These are phyloP conservation scores for Macrolepiota dolichaula DNA, from an alignment of 768 basidiomycete species.

Conservation along the genomic window DNA sequence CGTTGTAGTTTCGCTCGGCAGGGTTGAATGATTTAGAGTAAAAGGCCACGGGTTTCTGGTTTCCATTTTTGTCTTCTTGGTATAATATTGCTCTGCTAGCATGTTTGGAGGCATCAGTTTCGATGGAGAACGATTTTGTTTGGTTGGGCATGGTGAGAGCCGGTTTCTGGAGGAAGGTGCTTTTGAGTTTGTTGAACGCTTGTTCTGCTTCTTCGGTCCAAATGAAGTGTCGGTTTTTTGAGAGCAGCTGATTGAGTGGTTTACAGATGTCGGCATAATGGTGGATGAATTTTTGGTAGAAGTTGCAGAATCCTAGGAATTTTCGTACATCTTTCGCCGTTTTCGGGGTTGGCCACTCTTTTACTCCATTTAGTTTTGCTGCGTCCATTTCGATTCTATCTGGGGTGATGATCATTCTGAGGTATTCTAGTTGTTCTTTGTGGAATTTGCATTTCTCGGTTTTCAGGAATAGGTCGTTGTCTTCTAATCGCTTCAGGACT, in stretches of 20 bases:
- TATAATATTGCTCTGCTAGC: slow-evolving; percentile 10
- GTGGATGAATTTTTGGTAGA: neutral
- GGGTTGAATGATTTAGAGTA: slow-evolving; percentile 3
- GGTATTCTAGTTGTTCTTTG: neutral
- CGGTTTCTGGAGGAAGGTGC: neutral
- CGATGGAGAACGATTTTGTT: neutral
- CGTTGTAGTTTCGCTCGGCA: neutral
- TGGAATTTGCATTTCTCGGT: neutral
- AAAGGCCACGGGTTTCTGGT: neutral
- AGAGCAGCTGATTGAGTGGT: neutral
- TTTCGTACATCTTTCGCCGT: neutral
- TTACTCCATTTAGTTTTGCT: too few relatives aligned
- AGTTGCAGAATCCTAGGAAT: too few relatives aligned
- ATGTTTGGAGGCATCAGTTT: neutral
- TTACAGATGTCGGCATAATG: neutral
- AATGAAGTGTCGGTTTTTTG: neutral
- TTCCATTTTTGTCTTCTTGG: neutral
- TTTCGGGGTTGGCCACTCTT: too few relatives aligned
- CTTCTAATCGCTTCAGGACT: neutral
- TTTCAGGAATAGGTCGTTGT: neutral
- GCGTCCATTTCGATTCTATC: too few relatives aligned
- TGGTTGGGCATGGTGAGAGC: neutral
- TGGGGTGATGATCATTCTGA: neutral
- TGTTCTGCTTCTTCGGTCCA: neutral
- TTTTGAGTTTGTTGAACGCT: neutral